These are phyloP conservation scores for Copromyces sp. DNA, from an alignment of 495 filamentous ascomycete genomes.

Conservation along the genomic window DNA sequence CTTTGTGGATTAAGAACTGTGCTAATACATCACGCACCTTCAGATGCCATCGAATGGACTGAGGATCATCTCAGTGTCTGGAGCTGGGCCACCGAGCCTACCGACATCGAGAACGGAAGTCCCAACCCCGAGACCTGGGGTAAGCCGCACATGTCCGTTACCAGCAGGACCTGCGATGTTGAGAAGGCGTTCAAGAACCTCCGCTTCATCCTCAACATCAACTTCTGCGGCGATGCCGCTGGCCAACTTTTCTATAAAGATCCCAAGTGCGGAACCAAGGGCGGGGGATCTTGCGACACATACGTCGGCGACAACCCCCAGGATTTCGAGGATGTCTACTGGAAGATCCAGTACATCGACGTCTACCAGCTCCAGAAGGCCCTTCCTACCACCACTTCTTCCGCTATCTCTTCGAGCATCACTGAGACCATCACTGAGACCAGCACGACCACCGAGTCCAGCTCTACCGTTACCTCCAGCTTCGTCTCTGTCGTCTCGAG, in stretches of 20 bases:
- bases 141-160: slow-evolving; percentile 47
- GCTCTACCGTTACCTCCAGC: not conserved
- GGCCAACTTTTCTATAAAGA: slow-evolving; percentile 19
- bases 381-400: slow-evolving; percentile 5
- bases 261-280: slow-evolving; percentile 11
- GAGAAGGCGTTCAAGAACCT: slow-evolving; percentile 34
- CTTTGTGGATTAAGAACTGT: not conserved
- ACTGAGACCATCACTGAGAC: not conserved
- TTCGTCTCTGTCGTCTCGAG: not conserved
- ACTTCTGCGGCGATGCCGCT: slow-evolving; percentile 40
- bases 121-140: slow-evolving; percentile 60
- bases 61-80: slow-evolving; percentile 56
- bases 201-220: slow-evolving; percentile 38
- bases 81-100: slow-evolving; percentile 52
- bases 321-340: slow-evolving; percentile 48
- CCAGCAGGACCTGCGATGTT: slow-evolving; percentile 30
- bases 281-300: slow-evolving; percentile 33
- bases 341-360: slow-evolving; percentile 46
- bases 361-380: slow-evolving; percentile 23
- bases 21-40: not conserved
- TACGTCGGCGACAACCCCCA: slow-evolving; percentile 50
- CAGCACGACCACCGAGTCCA: not conserved
- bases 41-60: slow-evolving; percentile 63
- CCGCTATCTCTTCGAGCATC: not conserved
- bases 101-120: slow-evolving; percentile 36